Base-by-base conservation (phyloP, 345 rosid species). In the Raphanus sativus region DNA sequence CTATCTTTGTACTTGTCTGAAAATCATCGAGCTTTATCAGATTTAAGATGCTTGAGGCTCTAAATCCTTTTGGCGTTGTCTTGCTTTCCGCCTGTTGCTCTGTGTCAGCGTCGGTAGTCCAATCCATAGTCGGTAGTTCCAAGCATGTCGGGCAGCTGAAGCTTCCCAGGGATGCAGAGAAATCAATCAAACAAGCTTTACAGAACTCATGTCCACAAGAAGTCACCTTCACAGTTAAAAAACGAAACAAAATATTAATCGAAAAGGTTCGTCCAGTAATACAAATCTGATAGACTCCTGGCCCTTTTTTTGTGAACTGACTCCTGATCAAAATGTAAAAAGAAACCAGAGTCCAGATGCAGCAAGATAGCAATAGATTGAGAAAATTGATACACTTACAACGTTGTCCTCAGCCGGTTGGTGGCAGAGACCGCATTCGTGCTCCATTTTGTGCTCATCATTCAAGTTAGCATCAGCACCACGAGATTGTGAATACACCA, bases 1-100 rank as follows among this genome's bases (percentile, higher is more conserved):
- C 99, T 69, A 95, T 92, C 83, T 94, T 95, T 65, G 99, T 95
- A 86, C 99, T 95, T 24, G 99, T 87, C 85, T 95, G 96, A 78
- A 95, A 95, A 67, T 92, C 87, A 33, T 87, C 80, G 60, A 95
- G 82, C 64, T 84, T 84, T 78, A 95, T 83, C 70, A 97, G 88
- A 81, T 91, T 95, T 29, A 95, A 69, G 81, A 95, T 95, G 84
- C 98, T 92, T 10, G 98, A 79, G 70, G 97, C 79, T 78, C 77
- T 92, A 75, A 87, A 89, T 15, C 98, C 96, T 85, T 88, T 89
- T 74, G 86, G 52, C 38, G 86, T 86, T 59, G 92, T 78, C 85
- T 86, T 88, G 62, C 78, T 73, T 62, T 45, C 15, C 52, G 84
- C 71, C 82, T 70, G 86, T 76, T 81, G 83, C 79, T 85, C 89